phyloP scores from a whole-genome alignment of 345 rosid species.

The Crucihimalaya himalaica region DNA sequence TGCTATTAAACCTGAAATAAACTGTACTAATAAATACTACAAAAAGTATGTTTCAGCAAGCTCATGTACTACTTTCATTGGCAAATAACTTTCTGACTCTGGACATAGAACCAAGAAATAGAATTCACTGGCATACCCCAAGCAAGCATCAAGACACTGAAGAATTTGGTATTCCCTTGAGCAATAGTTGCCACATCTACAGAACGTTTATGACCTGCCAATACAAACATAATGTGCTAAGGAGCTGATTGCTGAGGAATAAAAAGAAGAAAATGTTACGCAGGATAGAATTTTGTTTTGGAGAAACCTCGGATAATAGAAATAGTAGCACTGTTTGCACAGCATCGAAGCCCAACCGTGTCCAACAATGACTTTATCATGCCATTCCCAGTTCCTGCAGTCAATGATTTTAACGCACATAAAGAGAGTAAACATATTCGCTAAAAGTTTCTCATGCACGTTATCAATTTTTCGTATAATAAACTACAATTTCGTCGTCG shows the following conservation, averaged over 20 bases:
- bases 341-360: constrained; percentile 74
- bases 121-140: constrained; percentile 62
- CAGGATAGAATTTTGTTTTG: not conserved
- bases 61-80: not conserved
- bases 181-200: constrained; percentile 82
- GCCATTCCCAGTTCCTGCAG: constrained; percentile 89
- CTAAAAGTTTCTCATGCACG: not conserved
- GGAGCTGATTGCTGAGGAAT: not conserved
- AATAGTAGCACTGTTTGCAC: constrained; percentile 59
- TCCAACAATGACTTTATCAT: constrained; percentile 86
- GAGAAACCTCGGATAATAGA: constrained; percentile 80
- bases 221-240: constrained; percentile 17
- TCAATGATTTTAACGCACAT: not conserved
- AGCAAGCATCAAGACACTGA: constrained; percentile 91
- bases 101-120: not conserved
- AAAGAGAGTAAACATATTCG: not conserved
- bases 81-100: not conserved
- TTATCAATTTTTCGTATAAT: not conserved
- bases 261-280: not conserved
- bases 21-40: not conserved
- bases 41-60: not conserved
- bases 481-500: not conserved
- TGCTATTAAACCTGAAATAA: constrained; percentile 81
- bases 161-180: constrained; percentile 70
- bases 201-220: constrained; percentile 70